Evolutionary conservation across 148 eudicot species (phyloP), one percentile per base, ranked within the genome.

Genomic region (Rhododendron kiyosumense): DNA sequence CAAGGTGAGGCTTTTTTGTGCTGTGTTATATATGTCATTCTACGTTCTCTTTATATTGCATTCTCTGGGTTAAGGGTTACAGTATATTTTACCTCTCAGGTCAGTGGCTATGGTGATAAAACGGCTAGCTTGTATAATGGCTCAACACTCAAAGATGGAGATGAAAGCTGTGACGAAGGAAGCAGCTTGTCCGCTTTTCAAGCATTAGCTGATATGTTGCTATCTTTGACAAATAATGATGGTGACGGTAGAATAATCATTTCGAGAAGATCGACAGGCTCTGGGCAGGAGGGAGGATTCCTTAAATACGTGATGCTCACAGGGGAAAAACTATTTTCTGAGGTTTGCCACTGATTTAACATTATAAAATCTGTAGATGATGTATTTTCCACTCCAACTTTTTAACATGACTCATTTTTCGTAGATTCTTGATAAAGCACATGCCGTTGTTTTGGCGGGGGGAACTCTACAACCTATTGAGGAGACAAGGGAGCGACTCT

Each of bases 251-350:
- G 97, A 88, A 89, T 95, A 86, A 88, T 95, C 87, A 84, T 96
- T 65, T 96, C 99, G 28, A 92, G 87, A 81, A 87, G 82, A 59
- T 81, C 90, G 84, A 87, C 79, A 34, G 87, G 87, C 83, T 73
- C 90, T 28, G 90, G 88, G 24, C 90, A 92, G 71, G 91, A 89
- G 85, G 94, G 87, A 65, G 96, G 96, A 74, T 95, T 86, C 89
- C 88, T 96, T 73, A 96, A 96, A 87, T 96, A 94, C 93, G 96
- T 95, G 83, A 96, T 96, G 99, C 99, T 96, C 79, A 93, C 94
- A 34, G 99, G 99, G 81, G 97, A 95, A 86, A 95, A 91, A 89
- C 88, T 95, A 4, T 96, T 96, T 89, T 92, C 94, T 79, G 95
- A 96, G 98, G 99, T 96, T 89, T 84, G 94, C 84, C 81, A 74